These are phyloP conservation scores for Pulveroboletus sp. DNA, from an alignment of 768 basidiomycete genomes.

Conservation along the genomic window DNA sequence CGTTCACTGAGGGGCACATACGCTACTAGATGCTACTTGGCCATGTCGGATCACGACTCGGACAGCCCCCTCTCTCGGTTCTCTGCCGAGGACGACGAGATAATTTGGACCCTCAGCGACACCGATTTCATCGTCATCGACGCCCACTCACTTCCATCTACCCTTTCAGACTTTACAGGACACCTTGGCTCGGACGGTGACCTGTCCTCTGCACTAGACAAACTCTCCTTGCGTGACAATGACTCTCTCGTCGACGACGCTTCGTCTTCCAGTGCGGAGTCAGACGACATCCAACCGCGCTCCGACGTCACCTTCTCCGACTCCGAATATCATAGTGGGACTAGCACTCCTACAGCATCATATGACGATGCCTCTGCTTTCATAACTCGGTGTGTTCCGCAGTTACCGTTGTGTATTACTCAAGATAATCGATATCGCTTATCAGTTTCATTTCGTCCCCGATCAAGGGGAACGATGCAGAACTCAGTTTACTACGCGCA, in stretches of 20 bases:
- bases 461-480: conserved; percentile 12
- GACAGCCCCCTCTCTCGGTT: conserved; percentile 12
- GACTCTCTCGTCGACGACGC: conserved; percentile 3
- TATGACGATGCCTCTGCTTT: conserved; percentile 27
- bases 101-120: conserved; percentile 18
- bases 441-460: conserved; percentile 25
- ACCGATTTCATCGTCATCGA: conserved; percentile 25
- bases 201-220: conserved; percentile 13
- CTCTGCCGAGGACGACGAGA: conserved; percentile 24
- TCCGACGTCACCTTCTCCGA: conserved; percentile 3
- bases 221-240: conserved; percentile 16
- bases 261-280: conserved; percentile 7
- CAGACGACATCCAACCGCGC: conserved; percentile 3
- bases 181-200: conserved; percentile 10
- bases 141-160: conserved; percentile 12
- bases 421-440: not conserved
- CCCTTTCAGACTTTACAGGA: conserved; percentile 4
- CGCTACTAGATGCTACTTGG: too few relatives aligned
- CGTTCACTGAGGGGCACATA: too few relatives aligned
- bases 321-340: conserved; percentile 9
- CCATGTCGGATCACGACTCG: conserved; percentile 12
- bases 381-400: conserved; percentile 23
- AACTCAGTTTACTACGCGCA: conserved; percentile 66
- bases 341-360: conserved; percentile 13
- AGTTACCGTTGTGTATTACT: not conserved